Percentiles rank a stretch among this genome's conserved stretches.
These are phyloP conservation scores for Hyaloscypha bicolor DNA, from an alignment of 495 filamentous ascomycete genomes.

Conservation along the genomic window DNA sequence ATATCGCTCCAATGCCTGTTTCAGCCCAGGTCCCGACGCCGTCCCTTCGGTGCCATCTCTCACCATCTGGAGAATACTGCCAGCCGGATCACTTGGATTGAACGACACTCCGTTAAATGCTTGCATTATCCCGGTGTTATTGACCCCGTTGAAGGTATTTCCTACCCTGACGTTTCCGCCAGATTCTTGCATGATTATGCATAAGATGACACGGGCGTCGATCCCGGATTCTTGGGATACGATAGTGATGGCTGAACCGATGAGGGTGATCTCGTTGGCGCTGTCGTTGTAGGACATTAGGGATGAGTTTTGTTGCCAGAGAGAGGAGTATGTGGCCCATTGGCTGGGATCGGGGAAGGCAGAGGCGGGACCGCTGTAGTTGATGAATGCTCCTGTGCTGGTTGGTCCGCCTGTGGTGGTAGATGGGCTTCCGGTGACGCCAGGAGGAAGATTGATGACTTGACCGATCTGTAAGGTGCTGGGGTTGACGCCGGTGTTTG, in stretches of 20 bases:
- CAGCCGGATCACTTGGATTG: conserved; percentile 24
- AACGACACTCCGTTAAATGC: conserved; percentile 14
- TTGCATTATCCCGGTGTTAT: conserved; percentile 29
- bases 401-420: neutral
- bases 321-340: conserved; percentile 41
- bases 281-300: conserved; percentile 38
- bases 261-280: conserved; percentile 39
- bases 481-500: conserved; percentile 16
- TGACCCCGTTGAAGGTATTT: conserved; percentile 38
- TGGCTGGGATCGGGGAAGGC: conserved; percentile 39
- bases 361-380: conserved; percentile 38
- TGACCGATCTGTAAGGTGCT: conserved; percentile 18
- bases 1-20: conserved; percentile 35
- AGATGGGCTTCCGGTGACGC: neutral
- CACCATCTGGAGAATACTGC: conserved; percentile 42
- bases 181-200: conserved; percentile 49
- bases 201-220: conserved; percentile 47
- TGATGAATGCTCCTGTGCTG: conserved; percentile 6
- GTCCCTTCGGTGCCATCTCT: conserved; percentile 39
- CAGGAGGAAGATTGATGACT: conserved; percentile 23
- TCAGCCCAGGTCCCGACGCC: conserved; percentile 32
- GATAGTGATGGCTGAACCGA: conserved; percentile 37
- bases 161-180: conserved; percentile 43
- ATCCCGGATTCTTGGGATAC: conserved; percentile 38
- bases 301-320: conserved; percentile 43